phyloP scores from a whole-genome alignment of 73 alveolate species.

The Tetrahymena elliotti region DNA sequence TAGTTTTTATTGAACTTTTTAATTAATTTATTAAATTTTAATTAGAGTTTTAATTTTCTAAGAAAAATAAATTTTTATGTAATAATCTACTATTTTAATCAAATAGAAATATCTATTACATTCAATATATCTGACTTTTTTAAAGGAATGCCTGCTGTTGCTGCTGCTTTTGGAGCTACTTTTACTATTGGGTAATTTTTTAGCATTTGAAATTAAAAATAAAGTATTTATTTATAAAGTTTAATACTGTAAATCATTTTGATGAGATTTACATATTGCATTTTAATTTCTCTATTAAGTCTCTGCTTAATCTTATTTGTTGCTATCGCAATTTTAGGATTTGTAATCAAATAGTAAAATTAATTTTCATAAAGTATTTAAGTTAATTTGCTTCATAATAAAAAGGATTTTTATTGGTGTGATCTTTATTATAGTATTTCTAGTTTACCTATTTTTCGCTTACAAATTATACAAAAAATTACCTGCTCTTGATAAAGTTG shows the following conservation, averaged over 20 bases:
- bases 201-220: neutral
- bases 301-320: neutral
- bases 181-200: neutral
- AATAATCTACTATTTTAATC: no score
- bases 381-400: neutral
- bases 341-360: neutral
- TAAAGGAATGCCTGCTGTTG: neutral
- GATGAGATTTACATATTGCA: neutral
- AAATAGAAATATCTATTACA: neutral
- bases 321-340: neutral
- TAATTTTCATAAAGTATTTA: neutral
- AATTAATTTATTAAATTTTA: no score
- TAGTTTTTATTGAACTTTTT: neutral
- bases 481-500: neutral
- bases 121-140: neutral
- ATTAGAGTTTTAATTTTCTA: no score
- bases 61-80: no score
- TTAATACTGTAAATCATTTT: neutral
- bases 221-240: neutral
- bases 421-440: neutral
- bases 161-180: neutral
- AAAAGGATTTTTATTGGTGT: neutral
- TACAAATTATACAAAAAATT: neutral
- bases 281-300: neutral
- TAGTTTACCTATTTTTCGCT: neutral